A percentile compares a stretch with the other conserved stretches of the same genome.
phyloP scores from a whole-genome alignment of 2,329 filamentous ascomycete genomes.

The Hirsutella minnesotensis region DNA sequence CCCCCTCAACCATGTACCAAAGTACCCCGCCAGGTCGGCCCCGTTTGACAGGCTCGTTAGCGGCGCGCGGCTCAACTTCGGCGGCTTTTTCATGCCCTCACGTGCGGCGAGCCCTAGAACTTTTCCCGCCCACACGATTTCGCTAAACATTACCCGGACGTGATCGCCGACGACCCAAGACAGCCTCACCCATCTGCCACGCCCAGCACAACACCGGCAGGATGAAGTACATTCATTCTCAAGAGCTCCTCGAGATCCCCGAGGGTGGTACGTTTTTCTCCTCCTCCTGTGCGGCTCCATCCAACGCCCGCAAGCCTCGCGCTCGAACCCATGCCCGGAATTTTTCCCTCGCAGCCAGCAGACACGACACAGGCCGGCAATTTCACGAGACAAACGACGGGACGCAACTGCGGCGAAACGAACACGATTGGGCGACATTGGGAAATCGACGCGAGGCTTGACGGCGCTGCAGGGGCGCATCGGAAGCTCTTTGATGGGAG shows the following conservation, averaged over 20 bases:
- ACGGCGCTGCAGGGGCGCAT: background rate
- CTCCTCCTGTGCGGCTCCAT: background rate
- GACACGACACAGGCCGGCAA: too few species aligned
- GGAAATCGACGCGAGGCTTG: background rate
- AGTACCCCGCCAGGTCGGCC: too few species aligned
- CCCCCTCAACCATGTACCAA: too few species aligned
- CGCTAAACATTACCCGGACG: slow-evolving; percentile 23
- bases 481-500: background rate
- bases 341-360: too few species aligned
- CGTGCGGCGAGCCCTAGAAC: slow-evolving; percentile 31
- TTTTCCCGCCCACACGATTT: slow-evolving; percentile 32
- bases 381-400: too few species aligned
- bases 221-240: slow-evolving; percentile 99
- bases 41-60: too few species aligned
- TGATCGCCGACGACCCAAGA: slow-evolving; percentile 24
- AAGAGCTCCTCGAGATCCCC: slow-evolving; percentile 90
- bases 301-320: background rate
- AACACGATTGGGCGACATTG: too few species aligned
- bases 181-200: slow-evolving; percentile 30
- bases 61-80: slow-evolving; percentile 15
- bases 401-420: too few species aligned
- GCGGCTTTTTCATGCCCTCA: slow-evolving; percentile 15
- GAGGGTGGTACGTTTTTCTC: slow-evolving; percentile 74
- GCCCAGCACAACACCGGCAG: slow-evolving; percentile 50
- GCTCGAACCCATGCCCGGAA: background rate